Base-by-base conservation (phyloP, 2,329 filamentous ascomycete genomes). In the Stemphylium vesicarium region DNA sequence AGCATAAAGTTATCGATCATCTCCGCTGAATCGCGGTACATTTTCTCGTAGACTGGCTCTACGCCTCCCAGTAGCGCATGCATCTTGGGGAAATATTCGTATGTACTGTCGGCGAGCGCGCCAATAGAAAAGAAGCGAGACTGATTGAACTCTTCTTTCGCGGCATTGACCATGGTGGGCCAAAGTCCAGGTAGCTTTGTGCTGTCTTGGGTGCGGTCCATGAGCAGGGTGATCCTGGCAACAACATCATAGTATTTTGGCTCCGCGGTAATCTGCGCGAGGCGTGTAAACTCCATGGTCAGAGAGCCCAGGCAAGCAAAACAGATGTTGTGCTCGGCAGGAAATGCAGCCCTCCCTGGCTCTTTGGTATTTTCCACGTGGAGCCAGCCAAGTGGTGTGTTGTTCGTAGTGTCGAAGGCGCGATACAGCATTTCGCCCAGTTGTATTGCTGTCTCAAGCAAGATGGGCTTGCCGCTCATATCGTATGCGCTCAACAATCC, bases 21-120 rank as follows among this genome's bases (percentile, higher is more conserved):
- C 8, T 64, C 49, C 47, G 78, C 75, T 3, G 75, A 74, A 37
- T 74, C 78, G 60, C 88, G 83, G 68, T 87, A 91, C 13, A 86
- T 74, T 12, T 81, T 81, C 15, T 78, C 64, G 64, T 84, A 84
- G 9, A 78, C 71, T 0, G 77, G 75, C 4, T 79, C 75, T 1
- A 75, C 60, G 6, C 82, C 81, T 11, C 73, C 72, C 9, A 75
- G 65, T 7, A 75, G 64, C 26, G 69, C 64, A 48, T 64, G 59
- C 61, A 69, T 72, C 49, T 76, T 76, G 12, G 73, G 73, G 18
- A 76, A 70, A 33, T 76, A 75, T 43, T 76, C 73, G 53, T 74
- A 76, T 5, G 71, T 63, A 20, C 71, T 75, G 55, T 77, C 75
- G 26, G 69, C 72, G 53, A 76, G 69, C 7, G 72, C 74, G 12